Evolutionary conservation across 768 basidiomycete species (phyloP), one percentile per base, ranked within the genome.

Genomic region (Floccularia luteovirens): DNA sequence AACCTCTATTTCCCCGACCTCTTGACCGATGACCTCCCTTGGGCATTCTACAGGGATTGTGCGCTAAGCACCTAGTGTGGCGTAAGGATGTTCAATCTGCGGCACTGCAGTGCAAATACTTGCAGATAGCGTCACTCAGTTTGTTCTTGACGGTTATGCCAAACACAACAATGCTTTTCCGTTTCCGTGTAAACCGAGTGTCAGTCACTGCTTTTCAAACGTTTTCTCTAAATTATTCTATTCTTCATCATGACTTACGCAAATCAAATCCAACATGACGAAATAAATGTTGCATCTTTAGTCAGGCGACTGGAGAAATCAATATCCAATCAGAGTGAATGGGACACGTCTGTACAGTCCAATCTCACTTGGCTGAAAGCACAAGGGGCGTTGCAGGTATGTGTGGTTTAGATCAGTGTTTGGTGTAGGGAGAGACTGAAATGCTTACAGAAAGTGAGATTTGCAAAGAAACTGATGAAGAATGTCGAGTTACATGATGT

Each of bases 251-350:
- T n/a, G n/a, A n/a, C n/a, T n/a, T n/a, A n/a, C n/a, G 7, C 32
- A 8, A 12, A 32, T 23, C 24, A 39, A 5, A 5, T 19, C 11
- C 22, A 39, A 11, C 84, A 83, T 43, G 80, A 88, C 61, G 71
- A 74, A 47, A 74, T 88, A 10, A 88, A 88, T 57, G 63, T 88
- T 6, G 59, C 61, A 7, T 69, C 81, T 36, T 67, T 88, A 5
- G 57, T 87, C 3, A 66, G 70, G 31, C 57, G 77, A 41, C 68
- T 89, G 0, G 81, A 87, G 42, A 75, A 72, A 49, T 65, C 70
- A 7, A 57, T 74, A 0, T 59, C 46, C 42, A 65, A 38, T 60
- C 66, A 66, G 31, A 55, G 51, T 16, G 57, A 59, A 40, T 70
- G 62, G 67, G 53, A 56, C 38, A 50, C 52, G n/a, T 43, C 37